Conservation (phyloP, 2,329 filamentous ascomycete species). For the Aspergillus terreus region DNA sequence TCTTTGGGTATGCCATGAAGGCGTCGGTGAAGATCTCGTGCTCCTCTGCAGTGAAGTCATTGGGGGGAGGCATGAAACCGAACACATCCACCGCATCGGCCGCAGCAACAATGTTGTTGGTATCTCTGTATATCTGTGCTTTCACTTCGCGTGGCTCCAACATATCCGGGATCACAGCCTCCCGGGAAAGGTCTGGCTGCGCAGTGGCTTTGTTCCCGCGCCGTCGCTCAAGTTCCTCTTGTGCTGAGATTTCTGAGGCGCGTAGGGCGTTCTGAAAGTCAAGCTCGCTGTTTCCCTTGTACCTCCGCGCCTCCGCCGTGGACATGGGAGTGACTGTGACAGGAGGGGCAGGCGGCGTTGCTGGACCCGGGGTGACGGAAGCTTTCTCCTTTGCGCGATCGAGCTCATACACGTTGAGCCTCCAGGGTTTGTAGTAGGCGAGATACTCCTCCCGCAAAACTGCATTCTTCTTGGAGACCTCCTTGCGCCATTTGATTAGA, state of each 20-base stretch:
- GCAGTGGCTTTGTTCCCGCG: conserved; percentile 42
- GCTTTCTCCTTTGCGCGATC: conserved; percentile 40
- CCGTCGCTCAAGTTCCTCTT: conserved; percentile 45
- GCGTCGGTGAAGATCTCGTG: conserved; percentile 45
- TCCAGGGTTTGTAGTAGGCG: conserved; percentile 43
- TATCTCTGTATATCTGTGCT: conserved; percentile 43
- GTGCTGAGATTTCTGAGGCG: conserved; percentile 46
- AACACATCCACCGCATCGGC: conserved; percentile 41
- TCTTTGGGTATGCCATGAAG: conserved; percentile 48
- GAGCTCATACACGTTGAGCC: conserved; percentile 39
- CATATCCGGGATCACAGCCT: conserved; percentile 49
- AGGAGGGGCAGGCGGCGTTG: conserved; percentile 24
- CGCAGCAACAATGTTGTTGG: conserved; percentile 41
- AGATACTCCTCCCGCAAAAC: conserved; percentile 39
- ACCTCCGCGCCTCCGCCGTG: conserved; percentile 38
- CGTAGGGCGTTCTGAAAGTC: conserved; percentile 48
- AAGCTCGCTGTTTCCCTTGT: conserved; percentile 47
- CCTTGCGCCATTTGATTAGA: conserved; percentile 37
- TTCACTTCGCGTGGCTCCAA: conserved; percentile 38
- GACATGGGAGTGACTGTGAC: conserved; percentile 28
- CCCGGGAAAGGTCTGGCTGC: conserved; percentile 41
- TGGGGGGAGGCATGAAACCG: conserved; percentile 42
- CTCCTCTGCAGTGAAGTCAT: conserved; percentile 47
- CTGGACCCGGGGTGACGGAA: conserved; percentile 34
- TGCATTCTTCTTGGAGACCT: conserved; percentile 37